Evolutionary conservation across 129 eudicot genomes (phyloP).

Genomic region (Chrysanthemum lavandulifolium): DNA sequence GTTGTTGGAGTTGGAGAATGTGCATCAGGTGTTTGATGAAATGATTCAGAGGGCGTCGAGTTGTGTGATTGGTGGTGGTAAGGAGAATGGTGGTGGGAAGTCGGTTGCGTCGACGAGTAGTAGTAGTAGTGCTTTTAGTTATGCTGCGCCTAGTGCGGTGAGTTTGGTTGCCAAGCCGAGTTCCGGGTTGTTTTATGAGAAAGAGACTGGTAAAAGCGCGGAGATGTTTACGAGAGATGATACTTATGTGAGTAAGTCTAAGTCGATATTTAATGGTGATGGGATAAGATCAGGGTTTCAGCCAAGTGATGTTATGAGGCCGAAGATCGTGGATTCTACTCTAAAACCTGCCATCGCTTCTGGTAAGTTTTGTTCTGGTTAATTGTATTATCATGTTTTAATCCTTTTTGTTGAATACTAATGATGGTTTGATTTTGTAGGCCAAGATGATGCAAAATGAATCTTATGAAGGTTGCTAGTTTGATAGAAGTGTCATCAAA

Average conservation of each 20-base stretch:
- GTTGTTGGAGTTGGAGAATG: slow-evolving; percentile 70
- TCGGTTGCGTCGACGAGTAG: slow-evolving; percentile 29
- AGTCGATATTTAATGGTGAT: slow-evolving; percentile 45
- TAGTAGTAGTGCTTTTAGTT: slow-evolving; percentile 27
- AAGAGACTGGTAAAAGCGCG: slow-evolving; percentile 39
- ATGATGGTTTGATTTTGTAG: slow-evolving; percentile 35
- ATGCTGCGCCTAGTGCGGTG: slow-evolving; percentile 26
- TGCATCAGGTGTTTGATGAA: slow-evolving; percentile 64
- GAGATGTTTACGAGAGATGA: slow-evolving; percentile 70
- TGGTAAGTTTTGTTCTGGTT: slow-evolving; percentile 37
- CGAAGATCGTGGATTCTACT: slow-evolving; percentile 70
- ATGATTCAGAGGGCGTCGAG: slow-evolving; percentile 86
- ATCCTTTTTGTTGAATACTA: slow-evolving; percentile 6
- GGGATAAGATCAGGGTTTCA: slow-evolving; percentile 49
- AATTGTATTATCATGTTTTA: background rate
- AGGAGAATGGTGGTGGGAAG: slow-evolving; percentile 19
- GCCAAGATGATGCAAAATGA: slow-evolving; percentile 60
- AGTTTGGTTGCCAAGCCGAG: slow-evolving; percentile 20
- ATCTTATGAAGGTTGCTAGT: slow-evolving; percentile 87
- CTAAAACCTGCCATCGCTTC: slow-evolving; percentile 44
- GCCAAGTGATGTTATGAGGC: slow-evolving; percentile 44
- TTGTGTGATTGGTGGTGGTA: slow-evolving; percentile 30
- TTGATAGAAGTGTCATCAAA: slow-evolving; percentile 70
- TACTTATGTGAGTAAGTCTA: slow-evolving; percentile 56
- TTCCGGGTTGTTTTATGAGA: slow-evolving; percentile 44